phyloP scores from a whole-genome alignment of 2,329 filamentous ascomycete species.

The Pseudopithomyces maydicus region DNA sequence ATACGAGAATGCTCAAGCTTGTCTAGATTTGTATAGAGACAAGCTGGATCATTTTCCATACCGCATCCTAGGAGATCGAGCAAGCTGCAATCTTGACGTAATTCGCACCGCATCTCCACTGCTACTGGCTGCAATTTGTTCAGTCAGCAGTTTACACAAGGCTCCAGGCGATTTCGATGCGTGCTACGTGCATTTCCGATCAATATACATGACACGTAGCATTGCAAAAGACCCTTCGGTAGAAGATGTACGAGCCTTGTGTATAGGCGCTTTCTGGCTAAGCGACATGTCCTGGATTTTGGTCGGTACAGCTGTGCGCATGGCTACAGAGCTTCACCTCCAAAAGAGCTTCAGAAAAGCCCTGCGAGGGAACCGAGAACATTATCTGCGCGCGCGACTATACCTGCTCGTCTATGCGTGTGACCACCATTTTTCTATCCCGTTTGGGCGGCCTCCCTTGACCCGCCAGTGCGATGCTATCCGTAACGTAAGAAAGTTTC shows the following conservation, averaged over 20 bases:
- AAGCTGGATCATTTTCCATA: constrained; percentile 12
- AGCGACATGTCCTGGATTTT: constrained; percentile 26
- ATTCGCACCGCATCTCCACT: constrained; percentile 38
- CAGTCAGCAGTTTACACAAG: constrained; percentile 39
- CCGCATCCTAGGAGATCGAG: constrained; percentile 13
- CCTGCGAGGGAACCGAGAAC: constrained; percentile 33
- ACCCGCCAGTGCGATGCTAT: constrained; percentile 41
- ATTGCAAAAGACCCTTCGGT: constrained; percentile 31
- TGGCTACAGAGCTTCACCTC: constrained; percentile 46
- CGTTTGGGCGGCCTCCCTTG: constrained; percentile 45
- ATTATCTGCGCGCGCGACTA: constrained; percentile 43
- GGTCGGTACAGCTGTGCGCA: constrained; percentile 39
- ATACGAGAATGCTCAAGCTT: not conserved
- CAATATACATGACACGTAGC: constrained; percentile 27
- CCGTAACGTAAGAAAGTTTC: constrained; percentile 32
- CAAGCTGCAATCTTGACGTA: constrained; percentile 11
- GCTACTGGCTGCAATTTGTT: constrained; percentile 41
- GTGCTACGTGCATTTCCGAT: constrained; percentile 37
- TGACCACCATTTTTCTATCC: constrained; percentile 47
- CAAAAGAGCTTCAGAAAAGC: constrained; percentile 45
- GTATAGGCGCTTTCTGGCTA: constrained; percentile 13
- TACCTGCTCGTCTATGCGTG: constrained; percentile 49
- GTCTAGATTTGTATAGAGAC: not conserved
- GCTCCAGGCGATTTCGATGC: constrained; percentile 30
- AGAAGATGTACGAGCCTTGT: constrained; percentile 19